Percentiles rank a stretch among this genome's conserved stretches.
Evolutionary conservation across 441 rosid species (phyloP).

Genomic region (Theobroma grandiflorum): DNA sequence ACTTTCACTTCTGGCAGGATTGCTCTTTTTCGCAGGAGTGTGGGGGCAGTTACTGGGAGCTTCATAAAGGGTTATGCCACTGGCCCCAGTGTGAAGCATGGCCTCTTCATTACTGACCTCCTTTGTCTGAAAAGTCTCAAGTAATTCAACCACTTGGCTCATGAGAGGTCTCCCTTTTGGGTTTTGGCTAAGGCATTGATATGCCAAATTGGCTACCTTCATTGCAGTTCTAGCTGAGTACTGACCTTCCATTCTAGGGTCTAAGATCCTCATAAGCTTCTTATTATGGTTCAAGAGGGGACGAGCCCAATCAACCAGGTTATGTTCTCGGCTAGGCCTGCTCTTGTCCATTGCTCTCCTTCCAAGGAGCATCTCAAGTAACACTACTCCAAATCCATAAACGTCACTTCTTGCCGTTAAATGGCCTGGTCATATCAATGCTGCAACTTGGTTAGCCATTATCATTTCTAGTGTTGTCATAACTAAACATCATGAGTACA

Average conservation of each 20-base stretch:
- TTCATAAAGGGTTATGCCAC: slow-evolving; percentile 63
- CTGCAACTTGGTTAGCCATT: slow-evolving; percentile 27
- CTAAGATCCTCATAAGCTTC: slow-evolving; percentile 87
- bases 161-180: slow-evolving; percentile 96
- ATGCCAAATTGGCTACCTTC: slow-evolving; percentile 82
- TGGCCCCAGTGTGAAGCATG: slow-evolving; percentile 47
- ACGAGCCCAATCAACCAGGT: slow-evolving; percentile 97
- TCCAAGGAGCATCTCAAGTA: slow-evolving; percentile 96
- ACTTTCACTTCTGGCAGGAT: slow-evolving; percentile 24
- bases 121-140: slow-evolving; percentile 61
- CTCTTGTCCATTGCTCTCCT: slow-evolving; percentile 95
- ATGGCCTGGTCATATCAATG: slow-evolving; percentile 64
- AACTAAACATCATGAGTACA: slow-evolving; percentile 13
- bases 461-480: not conserved
- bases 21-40: slow-evolving; percentile 27
- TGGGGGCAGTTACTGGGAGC: slow-evolving; percentile 47
- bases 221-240: slow-evolving; percentile 64
- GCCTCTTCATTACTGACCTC: slow-evolving; percentile 48
- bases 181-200: slow-evolving; percentile 96
- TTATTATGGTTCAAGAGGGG: slow-evolving; percentile 87
- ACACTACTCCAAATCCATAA: slow-evolving; percentile 94
- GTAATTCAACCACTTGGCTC: slow-evolving; percentile 88
- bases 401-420: slow-evolving; percentile 96
- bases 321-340: slow-evolving; percentile 92
- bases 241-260: slow-evolving; percentile 96